A percentile compares a stretch with the other conserved stretches of the same genome.
Evolutionary conservation across 805 yeast genomes (phyloP).

Genomic region (Saccharomycopsis lassenensis): DNA sequence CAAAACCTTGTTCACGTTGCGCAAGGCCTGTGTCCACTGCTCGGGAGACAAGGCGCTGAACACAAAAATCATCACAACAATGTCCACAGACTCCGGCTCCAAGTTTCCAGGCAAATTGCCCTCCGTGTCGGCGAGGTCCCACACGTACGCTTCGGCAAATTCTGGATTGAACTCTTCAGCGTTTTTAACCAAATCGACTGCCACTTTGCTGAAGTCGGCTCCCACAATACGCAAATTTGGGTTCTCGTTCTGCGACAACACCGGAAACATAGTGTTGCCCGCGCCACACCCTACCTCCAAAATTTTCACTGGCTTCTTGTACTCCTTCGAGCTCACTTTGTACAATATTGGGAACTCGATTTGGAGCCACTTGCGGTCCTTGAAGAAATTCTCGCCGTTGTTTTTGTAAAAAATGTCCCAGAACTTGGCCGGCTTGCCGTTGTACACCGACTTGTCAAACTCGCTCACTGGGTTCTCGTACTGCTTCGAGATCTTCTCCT

Average conservation of each 20-base stretch:
- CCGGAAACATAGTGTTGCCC: slow-evolving; percentile 92
- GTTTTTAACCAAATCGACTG: slow-evolving; percentile 71
- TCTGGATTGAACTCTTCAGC: slow-evolving; percentile 50
- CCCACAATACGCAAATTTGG: slow-evolving; percentile 65
- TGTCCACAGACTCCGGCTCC: slow-evolving; percentile 72
- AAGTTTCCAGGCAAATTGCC: slow-evolving; percentile 75
- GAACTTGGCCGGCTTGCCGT: slow-evolving; percentile 79
- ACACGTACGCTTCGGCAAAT: slow-evolving; percentile 73
- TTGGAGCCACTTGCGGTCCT: slow-evolving; percentile 92
- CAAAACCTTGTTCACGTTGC: slow-evolving; percentile 56
- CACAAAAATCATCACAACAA: slow-evolving; percentile 91
- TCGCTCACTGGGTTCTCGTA: slow-evolving; percentile 77
- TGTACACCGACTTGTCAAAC: slow-evolving; percentile 68
- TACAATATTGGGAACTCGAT: slow-evolving; percentile 85
- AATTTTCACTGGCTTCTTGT: slow-evolving; percentile 50
- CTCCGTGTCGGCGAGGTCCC: slow-evolving; percentile 84
- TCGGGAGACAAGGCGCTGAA: slow-evolving; percentile 85
- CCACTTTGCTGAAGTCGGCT: slow-evolving; percentile 82
- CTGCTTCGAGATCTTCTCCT: slow-evolving; percentile 63
- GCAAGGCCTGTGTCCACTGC: slow-evolving; percentile 80
- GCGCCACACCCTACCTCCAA: slow-evolving; percentile 98
- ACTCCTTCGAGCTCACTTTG: slow-evolving; percentile 59
- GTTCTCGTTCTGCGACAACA: slow-evolving; percentile 72
- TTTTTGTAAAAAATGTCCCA: slow-evolving; percentile 94
- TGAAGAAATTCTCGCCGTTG: slow-evolving; percentile 88